Base-by-base conservation (phyloP, 2,329 filamentous ascomycete genomes). In the Pyrenochaeta sp. region DNA sequence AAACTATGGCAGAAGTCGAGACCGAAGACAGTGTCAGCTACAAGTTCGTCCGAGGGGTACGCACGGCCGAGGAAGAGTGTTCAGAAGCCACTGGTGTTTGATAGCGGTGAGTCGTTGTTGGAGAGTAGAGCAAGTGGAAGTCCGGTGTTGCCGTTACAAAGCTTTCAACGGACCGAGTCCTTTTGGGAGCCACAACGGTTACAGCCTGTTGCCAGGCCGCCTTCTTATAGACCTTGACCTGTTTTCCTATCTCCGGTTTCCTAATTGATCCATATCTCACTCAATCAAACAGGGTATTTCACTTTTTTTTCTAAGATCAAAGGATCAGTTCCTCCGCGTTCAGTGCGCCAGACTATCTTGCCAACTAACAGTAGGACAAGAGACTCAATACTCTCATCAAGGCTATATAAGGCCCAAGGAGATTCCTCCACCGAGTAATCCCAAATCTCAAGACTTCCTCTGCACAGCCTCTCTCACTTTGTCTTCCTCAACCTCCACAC, bases 1-100 rank as follows among this genome's bases (percentile, higher is more conserved):
- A 38, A 21, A 7, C 23, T 38, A 3, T 38, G 35, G 35, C 24
- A 38, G n/a, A 29, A 29, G n/a, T 38, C 35, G 18, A 38, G 26
- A 9, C 8, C 18, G 17, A 34, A n/a, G 10, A 6, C n/a, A 34
- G 14, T 20, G 15, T 34, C 31, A 7, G 31, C 13, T n/a, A 8
- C n/a, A 10, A 34, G 31, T 20, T 34, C 31, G 11, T 34, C 31
- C 10, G 31, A 22, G 19, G 31, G 19, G 31, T 34, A 34, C n/a
- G 31, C 31, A 7, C 19, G 19, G 10, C 18, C 31, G 21, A 10
- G 31, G 3, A 34, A 34, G 31, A 34, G 19, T 7, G 15, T 34
- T 34, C 31, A 34, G 19, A 34, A 34, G 19, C 19, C 19, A n/a
- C 4, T 18, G 8, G n/a, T 22, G 13, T 4, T 34, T 3, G 31